Evolutionary conservation across 2,329 filamentous ascomycete species (phyloP).

Genomic region (Colletotrichum spinosum): DNA sequence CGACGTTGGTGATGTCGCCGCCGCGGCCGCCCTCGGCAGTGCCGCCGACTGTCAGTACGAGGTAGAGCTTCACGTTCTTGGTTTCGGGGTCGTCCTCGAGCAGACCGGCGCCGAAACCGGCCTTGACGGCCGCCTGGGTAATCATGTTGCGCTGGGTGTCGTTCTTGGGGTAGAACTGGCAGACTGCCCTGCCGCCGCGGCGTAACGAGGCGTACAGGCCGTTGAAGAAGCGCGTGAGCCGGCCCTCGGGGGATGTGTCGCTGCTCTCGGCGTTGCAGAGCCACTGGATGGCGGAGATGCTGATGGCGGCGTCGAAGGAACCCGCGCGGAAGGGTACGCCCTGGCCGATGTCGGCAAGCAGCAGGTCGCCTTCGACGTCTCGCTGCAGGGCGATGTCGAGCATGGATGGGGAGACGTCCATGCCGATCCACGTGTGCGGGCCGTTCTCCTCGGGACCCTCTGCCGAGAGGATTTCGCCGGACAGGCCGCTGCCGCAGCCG

Average conservation of each 20-base stretch:
- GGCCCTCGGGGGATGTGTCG: slow-evolving; percentile 82
- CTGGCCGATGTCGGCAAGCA: slow-evolving; percentile 95
- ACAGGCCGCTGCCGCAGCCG: slow-evolving; percentile 95
- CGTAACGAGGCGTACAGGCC: slow-evolving; percentile 87
- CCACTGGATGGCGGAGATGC: slow-evolving; percentile 98
- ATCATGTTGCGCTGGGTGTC: slow-evolving; percentile 93
- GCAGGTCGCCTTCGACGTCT: slow-evolving; percentile 92
- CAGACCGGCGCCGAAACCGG: slow-evolving; percentile 94
- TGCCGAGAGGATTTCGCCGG: slow-evolving; percentile 91
- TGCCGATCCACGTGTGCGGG: slow-evolving; percentile 95
- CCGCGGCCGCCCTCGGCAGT: slow-evolving; percentile 59
- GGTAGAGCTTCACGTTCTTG: slow-evolving; percentile 96
- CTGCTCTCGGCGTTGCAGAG: slow-evolving; percentile 94
- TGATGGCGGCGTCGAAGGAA: slow-evolving; percentile 93
- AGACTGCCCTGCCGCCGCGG: slow-evolving; percentile 89
- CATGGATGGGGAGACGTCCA: slow-evolving; percentile 97
- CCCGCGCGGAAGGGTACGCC: slow-evolving; percentile 94
- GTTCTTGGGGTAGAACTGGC: slow-evolving; percentile 99
- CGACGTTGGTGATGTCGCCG: slow-evolving; percentile 90
- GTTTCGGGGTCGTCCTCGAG: slow-evolving; percentile 96
- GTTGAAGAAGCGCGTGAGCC: slow-evolving; percentile 90
- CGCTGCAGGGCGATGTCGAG: slow-evolving; percentile 92
- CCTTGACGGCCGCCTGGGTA: slow-evolving; percentile 87
- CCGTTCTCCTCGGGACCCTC: slow-evolving; percentile 77
- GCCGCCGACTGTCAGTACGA: slow-evolving; percentile 90